Conservation (phyloP, 1,284 basidiomycete species). For the Coriolopsis trogii region DNA sequence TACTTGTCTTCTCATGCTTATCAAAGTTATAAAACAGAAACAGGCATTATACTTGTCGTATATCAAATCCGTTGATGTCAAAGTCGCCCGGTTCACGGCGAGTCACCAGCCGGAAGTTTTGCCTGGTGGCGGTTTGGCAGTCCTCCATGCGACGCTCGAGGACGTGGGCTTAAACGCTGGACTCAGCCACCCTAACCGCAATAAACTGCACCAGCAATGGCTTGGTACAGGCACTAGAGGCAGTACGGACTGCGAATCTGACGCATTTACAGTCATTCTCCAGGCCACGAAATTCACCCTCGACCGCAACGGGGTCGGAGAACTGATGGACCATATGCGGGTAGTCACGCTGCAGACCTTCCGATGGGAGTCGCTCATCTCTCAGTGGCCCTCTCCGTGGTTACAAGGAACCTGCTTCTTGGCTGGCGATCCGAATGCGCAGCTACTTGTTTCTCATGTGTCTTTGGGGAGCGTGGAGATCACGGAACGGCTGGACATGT, state of each 20-base stretch:
- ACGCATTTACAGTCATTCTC: conserved; percentile 50
- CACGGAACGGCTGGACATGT: conserved; percentile 52
- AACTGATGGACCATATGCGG: conserved; percentile 37
- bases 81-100: conserved; percentile 27
- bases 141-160: conserved; percentile 47
- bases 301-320: conserved; percentile 33
- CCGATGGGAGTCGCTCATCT: conserved; percentile 47
- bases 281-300: conserved; percentile 41
- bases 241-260: conserved; percentile 43
- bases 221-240: conserved; percentile 46
- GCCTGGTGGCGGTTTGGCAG: conserved; percentile 19
- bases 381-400: conserved; percentile 64
- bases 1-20: neutral
- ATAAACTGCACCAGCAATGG: conserved; percentile 52
- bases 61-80: conserved; percentile 33
- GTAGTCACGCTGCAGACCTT: conserved; percentile 49
- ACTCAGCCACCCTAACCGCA: conserved; percentile 49
- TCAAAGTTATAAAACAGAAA: conserved; percentile 12
- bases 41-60: conserved; percentile 29
- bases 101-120: conserved; percentile 22
- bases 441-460: conserved; percentile 55
- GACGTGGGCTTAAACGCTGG: conserved; percentile 41
- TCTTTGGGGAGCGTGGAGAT: conserved; percentile 51
- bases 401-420: conserved; percentile 52
- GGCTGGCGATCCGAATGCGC: conserved; percentile 59